Evolutionary conservation across 176 grass and related monocot species (phyloP).

Genomic region (Eleusine indica): DNA sequence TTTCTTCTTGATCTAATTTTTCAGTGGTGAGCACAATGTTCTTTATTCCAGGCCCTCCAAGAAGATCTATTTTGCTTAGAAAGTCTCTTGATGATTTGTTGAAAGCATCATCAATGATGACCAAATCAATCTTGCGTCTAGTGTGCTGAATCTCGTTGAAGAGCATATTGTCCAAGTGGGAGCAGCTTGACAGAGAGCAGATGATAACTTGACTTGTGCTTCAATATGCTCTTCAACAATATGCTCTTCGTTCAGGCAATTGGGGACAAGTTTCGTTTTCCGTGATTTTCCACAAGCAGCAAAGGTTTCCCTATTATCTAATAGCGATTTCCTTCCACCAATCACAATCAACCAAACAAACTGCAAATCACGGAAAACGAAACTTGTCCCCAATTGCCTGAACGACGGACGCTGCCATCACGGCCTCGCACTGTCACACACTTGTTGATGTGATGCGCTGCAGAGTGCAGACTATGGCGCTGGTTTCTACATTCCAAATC

Average conservation of each 20-base stretch:
- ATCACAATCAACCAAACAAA: background rate
- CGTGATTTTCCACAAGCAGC: background rate
- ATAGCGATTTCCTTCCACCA: background rate
- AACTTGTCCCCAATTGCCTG: too few species aligned
- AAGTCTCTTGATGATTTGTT: background rate
- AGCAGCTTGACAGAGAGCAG: background rate
- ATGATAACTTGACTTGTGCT: background rate
- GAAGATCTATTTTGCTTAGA: background rate
- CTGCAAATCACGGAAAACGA: background rate
- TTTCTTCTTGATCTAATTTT: background rate
- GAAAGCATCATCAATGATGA: background rate
- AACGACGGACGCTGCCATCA: too few species aligned
- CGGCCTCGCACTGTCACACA: too few species aligned
- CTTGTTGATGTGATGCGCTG: too few species aligned
- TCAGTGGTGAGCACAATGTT: background rate
- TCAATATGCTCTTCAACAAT: too few species aligned
- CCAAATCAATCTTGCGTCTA: background rate
- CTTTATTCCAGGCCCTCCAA: background rate
- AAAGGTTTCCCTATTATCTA: background rate
- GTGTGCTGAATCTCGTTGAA: background rate
- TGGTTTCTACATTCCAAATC: too few species aligned
- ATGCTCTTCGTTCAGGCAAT: too few species aligned
- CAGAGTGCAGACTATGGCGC: too few species aligned
- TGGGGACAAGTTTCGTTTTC: too few species aligned
- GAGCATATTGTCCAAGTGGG: background rate